A percentile compares a stretch with the other conserved stretches of the same genome.
These are phyloP conservation scores for Cucurbita moschata DNA, from an alignment of 306 rosid species.

Conservation along the genomic window DNA sequence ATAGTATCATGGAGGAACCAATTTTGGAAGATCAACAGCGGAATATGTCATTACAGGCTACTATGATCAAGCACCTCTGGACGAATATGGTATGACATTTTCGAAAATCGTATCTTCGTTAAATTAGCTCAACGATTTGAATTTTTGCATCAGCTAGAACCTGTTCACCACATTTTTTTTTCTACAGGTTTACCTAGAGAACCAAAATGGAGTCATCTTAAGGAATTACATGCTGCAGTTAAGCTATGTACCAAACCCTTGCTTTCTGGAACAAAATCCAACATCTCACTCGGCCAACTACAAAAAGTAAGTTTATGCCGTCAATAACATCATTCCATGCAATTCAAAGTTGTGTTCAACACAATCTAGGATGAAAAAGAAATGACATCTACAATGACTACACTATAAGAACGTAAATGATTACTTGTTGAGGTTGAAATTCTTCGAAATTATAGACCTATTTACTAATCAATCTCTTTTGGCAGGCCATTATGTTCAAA, in stretches of 20 bases:
- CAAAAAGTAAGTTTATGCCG: conserved; percentile 12
- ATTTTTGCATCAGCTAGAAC: neutral
- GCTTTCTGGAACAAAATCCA: conserved; percentile 12
- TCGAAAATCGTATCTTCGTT: neutral
- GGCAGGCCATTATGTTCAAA: conserved; percentile 22
- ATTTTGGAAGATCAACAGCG: conserved; percentile 11
- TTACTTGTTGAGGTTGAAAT: neutral
- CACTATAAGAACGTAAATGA: neutral
- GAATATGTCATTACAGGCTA: conserved; percentile 6
- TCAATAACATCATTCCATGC: neutral
- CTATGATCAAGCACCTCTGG: conserved; percentile 13
- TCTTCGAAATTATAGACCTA: neutral
- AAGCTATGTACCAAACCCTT: conserved; percentile 11
- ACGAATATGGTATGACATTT: conserved; percentile 3
- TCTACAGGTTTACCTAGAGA: conserved; percentile 6
- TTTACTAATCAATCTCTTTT: neutral
- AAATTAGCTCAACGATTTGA: neutral
- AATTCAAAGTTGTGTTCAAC: neutral
- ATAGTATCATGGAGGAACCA: conserved; percentile 15
- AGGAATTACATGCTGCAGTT: conserved; percentile 36
- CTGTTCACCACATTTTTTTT: neutral
- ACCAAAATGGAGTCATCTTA: conserved; percentile 13
- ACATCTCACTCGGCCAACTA: conserved; percentile 8
- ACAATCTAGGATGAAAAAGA: neutral
- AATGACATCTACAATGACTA: neutral